Evolutionary conservation across 148 eudicot species (phyloP).

Genomic region (Hydrangea macrophylla): DNA sequence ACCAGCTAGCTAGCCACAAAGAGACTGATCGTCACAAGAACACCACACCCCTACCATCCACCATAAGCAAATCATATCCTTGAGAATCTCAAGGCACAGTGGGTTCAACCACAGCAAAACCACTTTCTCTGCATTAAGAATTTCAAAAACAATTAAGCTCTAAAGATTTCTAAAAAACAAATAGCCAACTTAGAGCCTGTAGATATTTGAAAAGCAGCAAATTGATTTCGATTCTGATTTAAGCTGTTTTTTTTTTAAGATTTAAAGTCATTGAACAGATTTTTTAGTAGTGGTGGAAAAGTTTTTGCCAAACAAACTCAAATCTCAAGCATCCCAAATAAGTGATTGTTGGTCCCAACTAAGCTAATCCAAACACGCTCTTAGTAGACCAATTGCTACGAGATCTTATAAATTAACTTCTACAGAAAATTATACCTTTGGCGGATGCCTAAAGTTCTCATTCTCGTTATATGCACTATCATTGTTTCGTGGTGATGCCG

Average conservation of each 20-base stretch:
- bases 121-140: constrained; percentile 21
- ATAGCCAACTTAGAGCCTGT: too few relatives aligned
- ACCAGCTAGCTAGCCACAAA: background rate
- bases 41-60: background rate
- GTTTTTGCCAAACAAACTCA: too few relatives aligned
- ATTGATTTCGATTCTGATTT: too few relatives aligned
- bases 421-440: background rate
- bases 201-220: too few relatives aligned
- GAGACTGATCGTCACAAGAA: background rate
- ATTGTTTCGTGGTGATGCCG: constrained; percentile 10
- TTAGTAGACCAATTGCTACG: background rate
- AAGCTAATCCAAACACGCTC: too few relatives aligned
- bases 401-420: too few relatives aligned
- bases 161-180: background rate
- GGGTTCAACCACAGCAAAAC: constrained; percentile 22
- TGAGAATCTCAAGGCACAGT: background rate
- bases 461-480: constrained; percentile 1
- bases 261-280: too few relatives aligned
- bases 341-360: too few relatives aligned
- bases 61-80: background rate
- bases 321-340: too few relatives aligned
- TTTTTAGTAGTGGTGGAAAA: too few relatives aligned
- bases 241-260: too few relatives aligned
- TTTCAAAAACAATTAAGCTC: background rate
- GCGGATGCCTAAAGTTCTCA: constrained; percentile 6